Conservation (phyloP, 768 basidiomycete genomes). For the Russula dissimulans region DNA sequence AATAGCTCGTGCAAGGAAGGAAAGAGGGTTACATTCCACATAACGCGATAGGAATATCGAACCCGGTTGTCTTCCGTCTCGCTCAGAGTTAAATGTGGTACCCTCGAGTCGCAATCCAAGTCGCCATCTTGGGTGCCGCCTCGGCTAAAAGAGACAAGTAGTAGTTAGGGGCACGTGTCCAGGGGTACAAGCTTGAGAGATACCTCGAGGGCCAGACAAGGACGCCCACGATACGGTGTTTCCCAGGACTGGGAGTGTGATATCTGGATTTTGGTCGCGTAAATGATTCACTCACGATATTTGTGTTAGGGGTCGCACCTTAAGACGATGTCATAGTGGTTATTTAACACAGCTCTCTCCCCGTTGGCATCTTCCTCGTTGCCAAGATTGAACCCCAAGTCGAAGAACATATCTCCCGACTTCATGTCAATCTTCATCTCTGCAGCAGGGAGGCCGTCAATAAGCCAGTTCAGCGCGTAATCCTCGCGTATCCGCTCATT, state of each 20-base stretch:
- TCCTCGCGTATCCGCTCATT: slow-evolving; percentile 87
- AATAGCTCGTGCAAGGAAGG: background rate
- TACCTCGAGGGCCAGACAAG: slow-evolving; percentile 68
- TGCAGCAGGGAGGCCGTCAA: slow-evolving; percentile 89
- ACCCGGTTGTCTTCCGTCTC: slow-evolving; percentile 55
- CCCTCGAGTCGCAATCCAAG: slow-evolving; percentile 43
- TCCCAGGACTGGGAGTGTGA: slow-evolving; percentile 56
- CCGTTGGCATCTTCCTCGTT: slow-evolving; percentile 49
- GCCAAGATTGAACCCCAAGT: slow-evolving; percentile 92
- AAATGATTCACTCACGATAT: background rate
- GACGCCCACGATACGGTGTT: slow-evolving; percentile 87
- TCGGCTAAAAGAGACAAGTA: slow-evolving; percentile 34
- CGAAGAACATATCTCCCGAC: slow-evolving; percentile 81
- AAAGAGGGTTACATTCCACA: slow-evolving; percentile 60
- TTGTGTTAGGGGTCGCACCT: slow-evolving; percentile 35
- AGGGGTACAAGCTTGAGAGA: background rate
- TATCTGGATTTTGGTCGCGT: slow-evolving; percentile 43
- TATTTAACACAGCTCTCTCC: slow-evolving; percentile 67
- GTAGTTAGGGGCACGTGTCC: background rate
- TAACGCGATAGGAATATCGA: slow-evolving; percentile 80
- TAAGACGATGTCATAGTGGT: slow-evolving; percentile 85
- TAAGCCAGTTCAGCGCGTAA: slow-evolving; percentile 89
- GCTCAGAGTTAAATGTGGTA: slow-evolving; percentile 46
- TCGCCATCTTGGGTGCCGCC: slow-evolving; percentile 48
- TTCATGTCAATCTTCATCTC: slow-evolving; percentile 81